Conservation (phyloP, 1,284 basidiomycete species). For the Rhodotorula sp. region DNA sequence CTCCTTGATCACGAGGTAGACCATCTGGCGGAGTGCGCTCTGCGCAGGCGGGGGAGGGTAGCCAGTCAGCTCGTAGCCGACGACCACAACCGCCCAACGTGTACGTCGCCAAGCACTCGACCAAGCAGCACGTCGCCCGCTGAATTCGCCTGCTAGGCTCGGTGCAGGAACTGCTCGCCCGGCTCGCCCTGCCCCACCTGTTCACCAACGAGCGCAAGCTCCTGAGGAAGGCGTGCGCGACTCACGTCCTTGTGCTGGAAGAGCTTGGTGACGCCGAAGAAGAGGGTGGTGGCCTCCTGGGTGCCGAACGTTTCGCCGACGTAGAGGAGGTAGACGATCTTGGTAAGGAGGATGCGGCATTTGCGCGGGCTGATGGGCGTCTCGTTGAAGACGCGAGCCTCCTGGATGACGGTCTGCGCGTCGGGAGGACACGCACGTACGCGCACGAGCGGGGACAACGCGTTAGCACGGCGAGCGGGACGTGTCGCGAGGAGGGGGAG, state of each 20-base stretch:
- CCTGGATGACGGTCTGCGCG: constrained; percentile 79
- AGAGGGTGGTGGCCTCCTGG: constrained; percentile 95
- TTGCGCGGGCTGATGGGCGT: constrained; percentile 84
- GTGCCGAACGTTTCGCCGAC: constrained; percentile 92
- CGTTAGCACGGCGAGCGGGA: not conserved
- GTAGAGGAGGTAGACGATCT: constrained; percentile 95
- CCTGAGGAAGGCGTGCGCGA: constrained; percentile 40
- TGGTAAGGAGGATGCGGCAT: constrained; percentile 92
- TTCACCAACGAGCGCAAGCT: not conserved
- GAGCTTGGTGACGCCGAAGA: constrained; percentile 98
- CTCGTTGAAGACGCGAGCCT: constrained; percentile 99
- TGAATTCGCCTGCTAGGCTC: no score
- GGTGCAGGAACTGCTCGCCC: no score
- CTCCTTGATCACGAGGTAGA: constrained; percentile 98
- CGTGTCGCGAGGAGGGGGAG: constrained; percentile 12
- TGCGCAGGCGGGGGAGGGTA: constrained; percentile 50
- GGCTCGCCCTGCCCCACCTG: not conserved
- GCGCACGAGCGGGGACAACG: not conserved
- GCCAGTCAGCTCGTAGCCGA: not conserved
- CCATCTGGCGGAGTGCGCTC: constrained; percentile 95
- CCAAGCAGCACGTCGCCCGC: no score
- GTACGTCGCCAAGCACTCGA: no score
- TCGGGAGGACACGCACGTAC: not conserved
- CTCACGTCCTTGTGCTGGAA: constrained; percentile 99
- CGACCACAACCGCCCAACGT: no score